Evolutionary conservation across 805 yeast species (phyloP).

Genomic region (Yamadazyma phyllophila): DNA sequence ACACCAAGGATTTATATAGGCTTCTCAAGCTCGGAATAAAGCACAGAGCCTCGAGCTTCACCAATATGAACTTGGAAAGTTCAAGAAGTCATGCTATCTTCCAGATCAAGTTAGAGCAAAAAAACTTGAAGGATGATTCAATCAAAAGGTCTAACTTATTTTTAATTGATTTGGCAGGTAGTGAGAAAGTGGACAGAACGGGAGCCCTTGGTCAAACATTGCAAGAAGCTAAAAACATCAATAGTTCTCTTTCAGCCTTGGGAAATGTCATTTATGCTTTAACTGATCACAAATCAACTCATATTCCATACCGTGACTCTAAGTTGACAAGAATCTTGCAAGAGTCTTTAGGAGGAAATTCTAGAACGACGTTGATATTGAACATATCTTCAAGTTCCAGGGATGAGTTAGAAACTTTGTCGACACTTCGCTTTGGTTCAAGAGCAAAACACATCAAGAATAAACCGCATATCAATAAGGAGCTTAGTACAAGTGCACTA

Average conservation of each 20-base stretch:
- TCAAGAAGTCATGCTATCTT: conserved; percentile 82
- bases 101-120: conserved; percentile 65
- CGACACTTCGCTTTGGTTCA: conserved; percentile 84
- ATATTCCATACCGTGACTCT: conserved; percentile 84
- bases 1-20: conserved; percentile 55
- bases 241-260: conserved; percentile 70
- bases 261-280: conserved; percentile 81
- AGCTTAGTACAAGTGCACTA: conserved; percentile 50
- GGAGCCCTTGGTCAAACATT: conserved; percentile 71
- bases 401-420: conserved; percentile 76
- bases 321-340: conserved; percentile 72
- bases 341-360: conserved; percentile 83
- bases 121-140: conserved; percentile 51
- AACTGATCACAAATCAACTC: conserved; percentile 65
- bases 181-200: conserved; percentile 74
- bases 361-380: conserved; percentile 84
- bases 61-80: conserved; percentile 70
- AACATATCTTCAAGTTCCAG: conserved; percentile 81
- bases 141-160: conserved; percentile 63
- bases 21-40: conserved; percentile 59
- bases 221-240: conserved; percentile 84
- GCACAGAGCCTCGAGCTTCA: conserved; percentile 55
- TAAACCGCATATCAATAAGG: conserved; percentile 61
- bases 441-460: conserved; percentile 82
- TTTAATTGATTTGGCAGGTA: conserved; percentile 83